These are phyloP conservation scores for Colletotrichum spinosum DNA, from an alignment of 2,329 filamentous ascomycete species.

Conservation along the genomic window DNA sequence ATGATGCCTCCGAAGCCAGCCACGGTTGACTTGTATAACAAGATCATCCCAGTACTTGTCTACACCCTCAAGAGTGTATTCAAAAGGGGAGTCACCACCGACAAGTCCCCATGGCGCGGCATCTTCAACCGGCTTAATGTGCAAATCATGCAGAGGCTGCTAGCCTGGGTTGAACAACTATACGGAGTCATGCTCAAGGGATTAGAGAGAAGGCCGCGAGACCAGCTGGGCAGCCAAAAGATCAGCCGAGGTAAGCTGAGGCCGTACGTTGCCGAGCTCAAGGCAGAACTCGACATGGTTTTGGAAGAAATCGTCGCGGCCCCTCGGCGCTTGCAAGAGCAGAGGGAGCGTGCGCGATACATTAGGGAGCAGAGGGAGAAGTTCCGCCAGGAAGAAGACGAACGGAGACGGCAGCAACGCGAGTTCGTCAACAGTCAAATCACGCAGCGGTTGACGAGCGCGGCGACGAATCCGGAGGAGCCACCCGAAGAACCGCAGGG, in stretches of 20 bases:
- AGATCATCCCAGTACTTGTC: constrained; percentile 22
- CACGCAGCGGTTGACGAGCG: background rate
- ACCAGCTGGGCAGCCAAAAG: background rate
- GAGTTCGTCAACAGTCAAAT: constrained; percentile 24
- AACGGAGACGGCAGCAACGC: constrained; percentile 20
- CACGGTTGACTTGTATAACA: constrained; percentile 9
- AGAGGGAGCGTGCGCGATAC: constrained; percentile 2
- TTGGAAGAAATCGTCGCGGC: background rate
- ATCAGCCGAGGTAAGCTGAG: constrained; percentile 12
- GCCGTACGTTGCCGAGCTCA: constrained; percentile 3
- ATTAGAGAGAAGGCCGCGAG: constrained; percentile 5
- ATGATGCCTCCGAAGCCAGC: constrained; percentile 13
- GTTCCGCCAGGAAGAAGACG: constrained; percentile 6
- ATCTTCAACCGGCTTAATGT: constrained; percentile 21
- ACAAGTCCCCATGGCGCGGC: constrained; percentile 1
- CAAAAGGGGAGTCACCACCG: constrained; percentile 5
- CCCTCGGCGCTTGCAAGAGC: constrained; percentile 2
- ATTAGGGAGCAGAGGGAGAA: background rate
- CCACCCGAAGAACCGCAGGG: background rate
- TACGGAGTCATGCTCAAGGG: constrained; percentile 17
- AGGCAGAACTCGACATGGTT: constrained; percentile 6
- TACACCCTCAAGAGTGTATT: constrained; percentile 17
- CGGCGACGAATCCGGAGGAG: too few species aligned
- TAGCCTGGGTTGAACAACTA: constrained; percentile 18
- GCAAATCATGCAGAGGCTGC: constrained; percentile 31